Evolutionary conservation across 805 yeast species (phyloP), one percentile per base, ranked within the genome.

Genomic region (Wickerhamiella azymoides): DNA sequence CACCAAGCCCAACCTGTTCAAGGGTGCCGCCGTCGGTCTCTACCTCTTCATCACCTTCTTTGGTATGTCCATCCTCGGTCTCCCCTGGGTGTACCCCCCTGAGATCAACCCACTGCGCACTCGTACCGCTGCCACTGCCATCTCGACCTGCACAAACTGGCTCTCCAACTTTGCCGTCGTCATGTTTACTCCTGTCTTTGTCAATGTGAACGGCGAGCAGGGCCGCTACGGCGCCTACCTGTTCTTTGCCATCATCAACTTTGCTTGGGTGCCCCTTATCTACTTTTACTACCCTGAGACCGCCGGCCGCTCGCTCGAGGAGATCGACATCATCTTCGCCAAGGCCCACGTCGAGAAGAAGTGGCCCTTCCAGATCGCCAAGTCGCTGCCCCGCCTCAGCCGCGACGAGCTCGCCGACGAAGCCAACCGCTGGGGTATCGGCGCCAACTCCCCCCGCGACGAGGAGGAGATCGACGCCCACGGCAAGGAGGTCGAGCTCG

Each of bases 261-360:
- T 72, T 57, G 50, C 49, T 39, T 79, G 76, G 66, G 62, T 76
- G 45, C 83, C 84, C 27, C 63, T 79, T 49, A 76, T 76, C 50
- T 77, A 65, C 70, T 71, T 79, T 65, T 74, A 71, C 62, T 81
- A 78, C 61, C 89, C 88, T 36, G 89, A 81, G 66, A 80, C 86
- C 38, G 76, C 81, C 27, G 84, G 85, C 42, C 72, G 84, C 60
- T 70, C 81, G 33, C 70, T 81, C 62, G 88, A 80, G 62, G 84
- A 79, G 57, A 73, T 80, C 60, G 88, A 80, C 59, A 77, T 78
- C 57, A 77, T 80, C 47, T 59, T 59, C 46, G 82, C 83, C 56
- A 75, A 73, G 63, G 73, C 81, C 7, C 58, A 70, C 52, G 69
- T 63, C 39, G 86, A 80, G 50, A 69, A 70, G 42, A 70, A 70